Conservation (phyloP, 2,329 filamentous ascomycete species). For the Scytalidium sp. region DNA sequence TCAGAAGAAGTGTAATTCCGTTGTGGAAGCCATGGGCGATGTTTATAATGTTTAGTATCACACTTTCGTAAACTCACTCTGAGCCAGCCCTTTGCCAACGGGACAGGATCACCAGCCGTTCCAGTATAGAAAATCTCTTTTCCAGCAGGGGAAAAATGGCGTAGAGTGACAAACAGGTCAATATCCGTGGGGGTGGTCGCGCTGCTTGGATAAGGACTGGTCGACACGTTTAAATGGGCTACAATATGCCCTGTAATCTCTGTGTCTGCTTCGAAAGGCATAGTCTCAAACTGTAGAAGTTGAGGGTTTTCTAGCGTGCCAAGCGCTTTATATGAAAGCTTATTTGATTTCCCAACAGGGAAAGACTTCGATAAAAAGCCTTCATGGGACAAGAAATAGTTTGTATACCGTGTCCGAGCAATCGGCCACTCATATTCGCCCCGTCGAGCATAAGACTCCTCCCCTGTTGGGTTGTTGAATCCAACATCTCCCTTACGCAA, state of each 20-base stretch:
- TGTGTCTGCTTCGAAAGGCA: slow-evolving; percentile 57
- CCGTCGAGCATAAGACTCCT: slow-evolving; percentile 51
- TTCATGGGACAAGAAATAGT: background rate
- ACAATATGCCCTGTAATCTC: slow-evolving; percentile 69
- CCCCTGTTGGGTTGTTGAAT: slow-evolving; percentile 58
- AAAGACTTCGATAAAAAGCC: too few relatives aligned
- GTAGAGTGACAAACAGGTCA: slow-evolving; percentile 60
- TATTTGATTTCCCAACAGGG: too few relatives aligned
- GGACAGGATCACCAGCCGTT: slow-evolving; percentile 59
- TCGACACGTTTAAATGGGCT: slow-evolving; percentile 61
- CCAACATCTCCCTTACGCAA: slow-evolving; percentile 63
- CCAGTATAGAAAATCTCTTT: slow-evolving; percentile 62
- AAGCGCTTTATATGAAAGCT: slow-evolving; percentile 27
- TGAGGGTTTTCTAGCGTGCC: slow-evolving; percentile 53
- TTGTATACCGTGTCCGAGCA: slow-evolving; percentile 58
- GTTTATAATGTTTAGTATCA: slow-evolving; percentile 44
- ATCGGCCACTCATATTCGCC: slow-evolving; percentile 64
- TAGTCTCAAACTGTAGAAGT: slow-evolving; percentile 54
- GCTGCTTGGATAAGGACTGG: slow-evolving; percentile 32
- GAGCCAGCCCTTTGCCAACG: slow-evolving; percentile 61
- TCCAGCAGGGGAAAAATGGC: slow-evolving; percentile 50
- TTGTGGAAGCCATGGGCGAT: slow-evolving; percentile 52
- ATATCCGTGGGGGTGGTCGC: slow-evolving; percentile 40
- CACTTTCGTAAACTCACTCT: slow-evolving; percentile 53
- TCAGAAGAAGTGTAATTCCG: slow-evolving; percentile 57